Evolutionary conservation across 345 rosid species (phyloP).

Genomic region (Boechera divaricarpa): DNA sequence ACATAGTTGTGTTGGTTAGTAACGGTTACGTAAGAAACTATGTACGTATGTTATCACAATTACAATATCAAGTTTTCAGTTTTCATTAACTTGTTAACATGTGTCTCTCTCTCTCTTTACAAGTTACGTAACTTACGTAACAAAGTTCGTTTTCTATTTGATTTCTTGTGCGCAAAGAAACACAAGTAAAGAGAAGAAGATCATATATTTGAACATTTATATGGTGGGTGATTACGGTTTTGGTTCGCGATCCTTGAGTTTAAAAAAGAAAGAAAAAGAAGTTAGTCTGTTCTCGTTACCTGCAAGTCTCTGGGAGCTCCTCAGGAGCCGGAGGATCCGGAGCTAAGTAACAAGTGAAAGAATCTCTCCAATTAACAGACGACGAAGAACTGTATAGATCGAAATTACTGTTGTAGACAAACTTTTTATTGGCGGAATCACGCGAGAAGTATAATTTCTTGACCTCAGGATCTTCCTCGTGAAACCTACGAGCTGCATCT

Average conservation of each 20-base stretch:
- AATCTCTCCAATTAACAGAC: conserved; percentile 58
- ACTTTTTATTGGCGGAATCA: conserved; percentile 11
- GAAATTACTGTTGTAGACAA: conserved; percentile 48
- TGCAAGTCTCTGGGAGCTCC: conserved; percentile 56
- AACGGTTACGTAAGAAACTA: no score
- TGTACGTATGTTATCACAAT: no score
- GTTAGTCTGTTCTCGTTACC: conserved; percentile 32
- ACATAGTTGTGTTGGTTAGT: no score
- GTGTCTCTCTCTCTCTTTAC: no score
- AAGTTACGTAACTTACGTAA: no score
- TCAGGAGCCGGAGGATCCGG: conserved; percentile 49
- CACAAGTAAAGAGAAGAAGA: no score
- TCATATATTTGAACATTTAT: no score
- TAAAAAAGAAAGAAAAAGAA: background rate
- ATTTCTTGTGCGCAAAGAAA: no score
- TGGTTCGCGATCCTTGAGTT: background rate
- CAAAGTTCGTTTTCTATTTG: no score
- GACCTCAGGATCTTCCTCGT: conserved; percentile 39
- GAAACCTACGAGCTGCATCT: conserved; percentile 36
- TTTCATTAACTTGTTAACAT: no score
- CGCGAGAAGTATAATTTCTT: conserved; percentile 37
- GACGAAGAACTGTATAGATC: conserved; percentile 47
- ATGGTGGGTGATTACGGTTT: background rate
- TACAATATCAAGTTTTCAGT: no score
- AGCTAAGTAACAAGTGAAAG: conserved; percentile 48